These are phyloP conservation scores for Amaranthus tricolor DNA, from an alignment of 179 eudicot genomes.

Conservation along the genomic window DNA sequence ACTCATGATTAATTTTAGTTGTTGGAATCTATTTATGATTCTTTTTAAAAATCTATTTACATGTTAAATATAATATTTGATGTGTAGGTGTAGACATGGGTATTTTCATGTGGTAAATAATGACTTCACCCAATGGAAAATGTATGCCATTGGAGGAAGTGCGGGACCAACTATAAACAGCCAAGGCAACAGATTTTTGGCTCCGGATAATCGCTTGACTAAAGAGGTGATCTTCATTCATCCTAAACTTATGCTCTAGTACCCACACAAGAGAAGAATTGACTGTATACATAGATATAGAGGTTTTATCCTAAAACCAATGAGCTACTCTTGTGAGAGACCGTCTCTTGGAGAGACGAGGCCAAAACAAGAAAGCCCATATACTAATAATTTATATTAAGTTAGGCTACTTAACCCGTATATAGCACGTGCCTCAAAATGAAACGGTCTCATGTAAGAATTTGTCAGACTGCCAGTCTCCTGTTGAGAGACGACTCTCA, in stretches of 20 bases:
- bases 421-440: no score
- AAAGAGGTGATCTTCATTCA: slow-evolving; percentile 26
- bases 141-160: slow-evolving; percentile 42
- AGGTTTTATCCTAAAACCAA: no score
- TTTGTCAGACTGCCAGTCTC: no score
- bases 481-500: no score
- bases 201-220: slow-evolving; percentile 19
- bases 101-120: slow-evolving; percentile 39
- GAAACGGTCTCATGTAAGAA: no score
- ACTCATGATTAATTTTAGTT: neutral
- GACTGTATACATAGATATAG: no score
- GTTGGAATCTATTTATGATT: neutral
- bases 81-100: slow-evolving; percentile 35
- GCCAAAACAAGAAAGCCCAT: no score
- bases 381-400: no score
- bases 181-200: slow-evolving; percentile 39
- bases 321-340: no score
- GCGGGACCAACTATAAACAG: slow-evolving; percentile 38
- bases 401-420: no score
- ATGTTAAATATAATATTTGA: neutral
- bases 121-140: slow-evolving; percentile 33
- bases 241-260: neutral
- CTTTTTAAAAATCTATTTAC: neutral
- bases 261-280: no score
- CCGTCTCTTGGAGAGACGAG: no score